Evolutionary conservation across 2,329 filamentous ascomycete genomes (phyloP).

Genomic region (Colletotrichum navitas): DNA sequence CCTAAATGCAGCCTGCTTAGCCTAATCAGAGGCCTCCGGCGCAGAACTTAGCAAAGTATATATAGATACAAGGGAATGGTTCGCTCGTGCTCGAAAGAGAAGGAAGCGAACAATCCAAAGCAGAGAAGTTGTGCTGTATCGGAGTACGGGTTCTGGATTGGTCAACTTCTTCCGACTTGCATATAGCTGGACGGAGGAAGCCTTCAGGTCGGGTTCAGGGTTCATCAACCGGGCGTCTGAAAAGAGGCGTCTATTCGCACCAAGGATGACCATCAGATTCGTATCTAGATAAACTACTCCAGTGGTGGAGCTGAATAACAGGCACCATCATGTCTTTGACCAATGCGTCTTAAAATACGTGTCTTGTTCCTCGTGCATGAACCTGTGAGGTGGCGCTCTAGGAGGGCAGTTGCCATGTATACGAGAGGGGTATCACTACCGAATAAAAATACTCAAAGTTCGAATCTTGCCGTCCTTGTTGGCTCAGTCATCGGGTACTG

Average conservation of each 20-base stretch:
- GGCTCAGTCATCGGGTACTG: not conserved
- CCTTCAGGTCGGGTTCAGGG: not conserved
- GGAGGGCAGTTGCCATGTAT: slow-evolving; percentile 15
- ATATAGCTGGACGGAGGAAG: not conserved
- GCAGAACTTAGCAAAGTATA: no score
- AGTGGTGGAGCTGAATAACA: not conserved
- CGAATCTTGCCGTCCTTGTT: not conserved
- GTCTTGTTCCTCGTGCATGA: slow-evolving; percentile 2
- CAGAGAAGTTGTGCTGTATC: not conserved
- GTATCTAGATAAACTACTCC: not conserved
- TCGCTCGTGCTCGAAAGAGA: slow-evolving; percentile 8
- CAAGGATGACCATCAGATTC: not conserved
- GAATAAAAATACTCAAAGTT: slow-evolving; percentile 9
- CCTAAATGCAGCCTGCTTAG: not conserved
- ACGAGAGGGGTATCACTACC: slow-evolving; percentile 36
- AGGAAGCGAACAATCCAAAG: not conserved
- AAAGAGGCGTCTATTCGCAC: not conserved
- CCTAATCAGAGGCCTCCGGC: not conserved
- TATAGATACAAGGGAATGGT: not conserved
- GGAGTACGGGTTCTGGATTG: not conserved
- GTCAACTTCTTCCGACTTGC: not conserved
- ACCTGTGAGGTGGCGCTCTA: slow-evolving; percentile 12
- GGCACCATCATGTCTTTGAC: not conserved
- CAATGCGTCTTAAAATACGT: not conserved
- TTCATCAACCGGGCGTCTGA: not conserved